These are phyloP conservation scores for Gossypium davidsonii DNA, from an alignment of 441 rosid species.

Conservation along the genomic window DNA sequence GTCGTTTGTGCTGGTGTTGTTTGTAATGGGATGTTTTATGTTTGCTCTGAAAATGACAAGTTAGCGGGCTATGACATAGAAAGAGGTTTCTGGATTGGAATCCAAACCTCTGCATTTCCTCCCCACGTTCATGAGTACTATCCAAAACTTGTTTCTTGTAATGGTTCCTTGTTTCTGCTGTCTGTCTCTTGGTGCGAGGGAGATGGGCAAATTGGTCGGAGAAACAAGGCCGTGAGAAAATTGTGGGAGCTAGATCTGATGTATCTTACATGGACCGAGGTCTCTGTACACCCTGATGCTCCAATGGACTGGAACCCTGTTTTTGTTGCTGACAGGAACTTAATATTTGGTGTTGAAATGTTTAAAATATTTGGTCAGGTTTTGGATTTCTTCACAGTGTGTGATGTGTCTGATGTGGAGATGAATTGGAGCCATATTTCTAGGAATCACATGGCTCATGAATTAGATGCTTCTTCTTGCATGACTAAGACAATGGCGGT, in stretches of 20 bases:
- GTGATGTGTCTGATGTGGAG: constrained; percentile 40
- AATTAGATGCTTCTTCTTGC: constrained; percentile 78
- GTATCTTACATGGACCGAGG: constrained; percentile 75
- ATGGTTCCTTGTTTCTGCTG: constrained; percentile 67
- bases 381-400: constrained; percentile 68
- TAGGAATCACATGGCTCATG: constrained; percentile 64
- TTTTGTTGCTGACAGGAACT: constrained; percentile 66
- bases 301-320: constrained; percentile 98
- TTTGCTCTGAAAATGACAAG: constrained; percentile 82
- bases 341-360: constrained; percentile 87
- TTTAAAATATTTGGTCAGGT: constrained; percentile 94
- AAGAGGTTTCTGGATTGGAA: constrained; percentile 80
- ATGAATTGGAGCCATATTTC: constrained; percentile 74
- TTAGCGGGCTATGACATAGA: constrained; percentile 88
- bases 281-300: constrained; percentile 86
- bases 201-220: constrained; percentile 83
- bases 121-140: constrained; percentile 84
- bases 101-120: constrained; percentile 80
- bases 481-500: constrained; percentile 72
- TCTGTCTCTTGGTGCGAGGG: constrained; percentile 99
- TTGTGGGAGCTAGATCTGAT: constrained; percentile 91
- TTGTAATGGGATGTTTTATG: constrained; percentile 78
- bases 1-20: constrained; percentile 71
- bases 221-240: constrained; percentile 96
- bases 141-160: constrained; percentile 81